Conservation (phyloP, 768 basidiomycete species). For the Leccinum barrowsii region DNA sequence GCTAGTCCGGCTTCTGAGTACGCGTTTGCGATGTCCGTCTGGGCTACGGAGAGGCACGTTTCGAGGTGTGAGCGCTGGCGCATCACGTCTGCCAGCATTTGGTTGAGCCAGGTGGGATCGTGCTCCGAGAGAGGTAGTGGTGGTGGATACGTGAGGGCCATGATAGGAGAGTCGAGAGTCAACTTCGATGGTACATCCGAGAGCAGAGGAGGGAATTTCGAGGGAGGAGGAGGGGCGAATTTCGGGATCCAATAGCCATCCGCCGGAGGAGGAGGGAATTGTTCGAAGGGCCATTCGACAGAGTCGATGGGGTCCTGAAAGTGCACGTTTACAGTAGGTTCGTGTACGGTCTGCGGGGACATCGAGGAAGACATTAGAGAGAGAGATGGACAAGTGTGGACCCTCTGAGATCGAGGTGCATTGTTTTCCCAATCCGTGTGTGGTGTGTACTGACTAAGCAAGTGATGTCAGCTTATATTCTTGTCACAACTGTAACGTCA, state of each 20-base stretch:
- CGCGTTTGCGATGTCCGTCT: conserved; percentile 19
- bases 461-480: not conserved
- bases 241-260: conserved; percentile 28
- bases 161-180: conserved; percentile 26
- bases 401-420: not conserved
- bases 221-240: conserved; percentile 14
- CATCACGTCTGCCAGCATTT: conserved; percentile 25
- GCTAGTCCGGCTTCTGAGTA: conserved; percentile 27
- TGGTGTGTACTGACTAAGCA: not conserved
- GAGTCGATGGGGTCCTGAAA: not conserved
- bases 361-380: conserved; percentile 1
- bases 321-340: not conserved
- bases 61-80: conserved; percentile 26
- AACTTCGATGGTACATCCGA: conserved; percentile 4
- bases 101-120: conserved; percentile 27
- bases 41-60: conserved; percentile 11
- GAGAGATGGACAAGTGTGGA: not conserved
- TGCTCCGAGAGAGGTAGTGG: conserved; percentile 19
- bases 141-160: conserved; percentile 27
- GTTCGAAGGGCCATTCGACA: conserved; percentile 26
- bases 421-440: not conserved
- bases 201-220: conserved; percentile 13
- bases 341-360: conserved; percentile 1
- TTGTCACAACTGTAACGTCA: not conserved
- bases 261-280: conserved; percentile 24